Percentiles rank a stretch among this genome's conserved stretches.
Evolutionary conservation across 2,329 filamentous ascomycete species (phyloP).

Genomic region (Aspergillus sp.): DNA sequence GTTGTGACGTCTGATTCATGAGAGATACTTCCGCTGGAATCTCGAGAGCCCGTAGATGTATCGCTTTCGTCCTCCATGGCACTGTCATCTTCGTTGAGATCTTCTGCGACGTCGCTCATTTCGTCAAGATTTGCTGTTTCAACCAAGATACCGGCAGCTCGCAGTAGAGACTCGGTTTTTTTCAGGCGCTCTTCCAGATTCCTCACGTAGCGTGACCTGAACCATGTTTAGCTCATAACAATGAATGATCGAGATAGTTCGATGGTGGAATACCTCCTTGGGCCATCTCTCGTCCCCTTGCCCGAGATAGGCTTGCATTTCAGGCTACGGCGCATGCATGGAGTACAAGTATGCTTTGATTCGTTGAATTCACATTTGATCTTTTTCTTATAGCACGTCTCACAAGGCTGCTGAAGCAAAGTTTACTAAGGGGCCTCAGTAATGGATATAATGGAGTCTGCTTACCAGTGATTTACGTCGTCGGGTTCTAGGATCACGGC

Average conservation of each 20-base stretch:
- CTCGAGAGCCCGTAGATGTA: slow-evolving; percentile 36
- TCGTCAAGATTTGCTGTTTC: slow-evolving; percentile 67
- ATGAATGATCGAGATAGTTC: not conserved
- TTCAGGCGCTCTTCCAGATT: slow-evolving; percentile 88
- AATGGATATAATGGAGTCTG: slow-evolving; percentile 4
- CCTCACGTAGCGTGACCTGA: slow-evolving; percentile 89
- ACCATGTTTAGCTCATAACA: slow-evolving; percentile 12
- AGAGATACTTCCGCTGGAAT: slow-evolving; percentile 10
- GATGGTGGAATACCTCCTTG: slow-evolving; percentile 71
- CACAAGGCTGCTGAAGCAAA: slow-evolving; percentile 68
- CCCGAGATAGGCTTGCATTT: slow-evolving; percentile 91
- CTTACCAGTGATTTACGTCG: slow-evolving; percentile 31
- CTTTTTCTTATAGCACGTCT: slow-evolving; percentile 85
- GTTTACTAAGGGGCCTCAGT: slow-evolving; percentile 20
- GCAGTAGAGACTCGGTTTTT: slow-evolving; percentile 84
- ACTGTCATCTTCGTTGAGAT: slow-evolving; percentile 21
- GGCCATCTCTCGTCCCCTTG: slow-evolving; percentile 88
- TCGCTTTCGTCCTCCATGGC: slow-evolving; percentile 45
- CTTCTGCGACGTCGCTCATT: slow-evolving; percentile 28
- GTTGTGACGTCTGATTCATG: slow-evolving; percentile 2
- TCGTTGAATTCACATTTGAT: slow-evolving; percentile 95
- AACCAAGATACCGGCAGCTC: slow-evolving; percentile 78
- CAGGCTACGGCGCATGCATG: slow-evolving; percentile 93
- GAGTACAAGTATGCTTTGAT: slow-evolving; percentile 71
- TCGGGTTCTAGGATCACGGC: slow-evolving; percentile 15